phyloP scores from a whole-genome alignment of 352 stramenopile genomes.

The Phytophthora rubi region DNA sequence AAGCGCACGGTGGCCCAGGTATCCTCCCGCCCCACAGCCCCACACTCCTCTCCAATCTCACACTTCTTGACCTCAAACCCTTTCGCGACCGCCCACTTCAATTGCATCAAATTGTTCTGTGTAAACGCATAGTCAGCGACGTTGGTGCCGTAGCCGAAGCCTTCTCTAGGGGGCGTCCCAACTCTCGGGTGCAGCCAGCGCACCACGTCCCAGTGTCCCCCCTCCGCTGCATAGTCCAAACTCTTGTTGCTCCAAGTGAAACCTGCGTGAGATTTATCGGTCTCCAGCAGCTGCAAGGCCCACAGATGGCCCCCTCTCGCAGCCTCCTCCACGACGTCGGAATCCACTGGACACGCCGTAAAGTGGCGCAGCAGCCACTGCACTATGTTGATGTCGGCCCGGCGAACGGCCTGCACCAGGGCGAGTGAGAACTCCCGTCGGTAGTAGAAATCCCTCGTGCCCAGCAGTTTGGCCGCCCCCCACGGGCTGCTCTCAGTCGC shows the following conservation, averaged over 20 bases:
- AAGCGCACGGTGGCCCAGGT: background rate
- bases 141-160: background rate
- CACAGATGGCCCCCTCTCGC: background rate
- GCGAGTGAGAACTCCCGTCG: background rate
- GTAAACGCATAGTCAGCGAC: background rate
- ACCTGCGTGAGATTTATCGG: background rate
- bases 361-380: background rate
- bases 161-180: background rate
- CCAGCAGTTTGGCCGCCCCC: background rate
- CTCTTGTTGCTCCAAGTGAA: background rate
- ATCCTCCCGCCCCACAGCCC: background rate
- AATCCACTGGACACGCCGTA: background rate
- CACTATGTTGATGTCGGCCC: background rate
- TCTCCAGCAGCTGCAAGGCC: conserved; percentile 1
- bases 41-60: background rate
- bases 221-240: background rate
- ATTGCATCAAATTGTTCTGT: background rate
- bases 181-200: background rate
- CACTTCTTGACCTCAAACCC: background rate
- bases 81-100: background rate
- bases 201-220: background rate
- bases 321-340: background rate
- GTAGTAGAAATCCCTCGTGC: background rate
- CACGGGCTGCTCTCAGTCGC: background rate
- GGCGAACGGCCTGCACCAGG: background rate